Evolutionary conservation across 2,329 filamentous ascomycete genomes (phyloP).

Genomic region (Sarocladium strictum): DNA sequence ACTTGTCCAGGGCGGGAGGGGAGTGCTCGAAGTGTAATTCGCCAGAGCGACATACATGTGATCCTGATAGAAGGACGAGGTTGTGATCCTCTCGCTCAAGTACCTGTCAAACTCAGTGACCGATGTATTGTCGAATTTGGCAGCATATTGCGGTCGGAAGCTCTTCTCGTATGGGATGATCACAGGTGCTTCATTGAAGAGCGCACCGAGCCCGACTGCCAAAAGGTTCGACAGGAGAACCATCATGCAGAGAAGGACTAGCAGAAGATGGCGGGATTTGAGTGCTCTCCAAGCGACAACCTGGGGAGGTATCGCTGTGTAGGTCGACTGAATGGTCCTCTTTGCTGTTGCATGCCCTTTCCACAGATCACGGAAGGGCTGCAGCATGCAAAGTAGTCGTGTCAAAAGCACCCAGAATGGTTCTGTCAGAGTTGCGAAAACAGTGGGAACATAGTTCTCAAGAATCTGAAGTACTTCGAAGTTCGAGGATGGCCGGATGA

Average conservation of each 20-base stretch:
- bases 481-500: conserved; percentile 22
- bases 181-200: conserved; percentile 36
- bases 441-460: conserved; percentile 46
- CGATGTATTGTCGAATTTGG: conserved; percentile 18
- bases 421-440: conserved; percentile 49
- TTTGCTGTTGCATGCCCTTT: conserved; percentile 27
- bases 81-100: background rate
- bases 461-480: conserved; percentile 31
- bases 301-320: conserved; percentile 51
- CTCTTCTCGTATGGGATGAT: conserved; percentile 10
- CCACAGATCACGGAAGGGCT: conserved; percentile 46
- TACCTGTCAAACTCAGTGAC: conserved; percentile 1
- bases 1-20: conserved; percentile 45
- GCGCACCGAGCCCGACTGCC: conserved; percentile 41
- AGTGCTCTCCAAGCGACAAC: conserved; percentile 40
- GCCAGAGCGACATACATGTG: conserved; percentile 32
- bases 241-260: conserved; percentile 40
- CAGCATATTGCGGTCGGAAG: conserved; percentile 12
- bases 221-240: conserved; percentile 47
- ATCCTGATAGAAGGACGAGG: conserved; percentile 16
- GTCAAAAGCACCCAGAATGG: conserved; percentile 52
- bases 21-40: conserved; percentile 36
- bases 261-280: conserved; percentile 34
- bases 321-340: conserved; percentile 36
- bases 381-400: conserved; percentile 44